These are phyloP conservation scores for Paramecium sonneborni DNA, from an alignment of 73 alveolate species.

Conservation along the genomic window DNA sequence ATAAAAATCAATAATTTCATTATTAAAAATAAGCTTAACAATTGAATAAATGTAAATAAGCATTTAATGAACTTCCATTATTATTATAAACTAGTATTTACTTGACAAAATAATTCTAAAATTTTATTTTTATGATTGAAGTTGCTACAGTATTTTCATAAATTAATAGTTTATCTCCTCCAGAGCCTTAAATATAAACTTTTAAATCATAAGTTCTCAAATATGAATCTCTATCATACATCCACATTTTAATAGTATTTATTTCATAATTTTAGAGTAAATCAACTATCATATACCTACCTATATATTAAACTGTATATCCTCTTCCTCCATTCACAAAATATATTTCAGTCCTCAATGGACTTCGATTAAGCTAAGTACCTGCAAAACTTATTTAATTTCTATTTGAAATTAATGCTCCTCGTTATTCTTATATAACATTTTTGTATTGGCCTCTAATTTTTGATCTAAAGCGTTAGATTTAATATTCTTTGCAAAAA, in stretches of 20 bases:
- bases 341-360: not conserved
- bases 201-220: not conserved
- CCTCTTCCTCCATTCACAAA: not conserved
- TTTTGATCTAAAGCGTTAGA: not conserved
- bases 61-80: not conserved
- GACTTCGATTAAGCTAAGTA: not conserved
- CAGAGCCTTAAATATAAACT: not conserved
- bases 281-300: not conserved
- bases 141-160: not conserved
- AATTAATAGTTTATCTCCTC: not conserved
- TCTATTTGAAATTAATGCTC: not conserved
- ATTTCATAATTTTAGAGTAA: not conserved
- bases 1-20: too few species aligned
- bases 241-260: not conserved
- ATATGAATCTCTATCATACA: not conserved
- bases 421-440: not conserved
- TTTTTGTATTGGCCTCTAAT: not conserved
- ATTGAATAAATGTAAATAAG: not conserved
- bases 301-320: not conserved
- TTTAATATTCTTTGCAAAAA: not conserved
- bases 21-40: not conserved
- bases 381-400: not conserved
- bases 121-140: not conserved
- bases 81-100: not conserved
- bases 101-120: not conserved